phyloP scores from a whole-genome alignment of 2,329 filamentous ascomycete species.

The Diaporthe citriasiana region DNA sequence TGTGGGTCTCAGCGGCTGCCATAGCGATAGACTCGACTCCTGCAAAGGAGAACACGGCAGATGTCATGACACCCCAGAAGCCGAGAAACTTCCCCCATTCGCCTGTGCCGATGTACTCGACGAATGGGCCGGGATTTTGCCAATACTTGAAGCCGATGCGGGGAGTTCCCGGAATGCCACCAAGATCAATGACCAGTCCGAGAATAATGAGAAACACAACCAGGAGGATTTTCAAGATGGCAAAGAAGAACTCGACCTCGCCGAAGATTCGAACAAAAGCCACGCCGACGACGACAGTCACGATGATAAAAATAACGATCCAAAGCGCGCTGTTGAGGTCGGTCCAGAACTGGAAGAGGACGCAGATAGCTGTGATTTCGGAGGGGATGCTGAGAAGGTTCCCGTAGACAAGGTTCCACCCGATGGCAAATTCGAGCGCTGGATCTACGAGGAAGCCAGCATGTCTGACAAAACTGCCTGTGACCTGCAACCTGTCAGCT shows the following conservation, averaged over 20 bases:
- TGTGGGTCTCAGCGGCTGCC: slow-evolving; percentile 68
- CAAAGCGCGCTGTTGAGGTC: slow-evolving; percentile 67
- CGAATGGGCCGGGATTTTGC: slow-evolving; percentile 75
- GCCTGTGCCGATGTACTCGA: slow-evolving; percentile 72
- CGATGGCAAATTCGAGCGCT: slow-evolving; percentile 68
- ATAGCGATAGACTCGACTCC: slow-evolving; percentile 67
- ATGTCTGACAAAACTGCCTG: slow-evolving; percentile 73
- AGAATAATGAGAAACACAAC: slow-evolving; percentile 74
- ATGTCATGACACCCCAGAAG: slow-evolving; percentile 66
- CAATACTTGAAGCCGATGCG: slow-evolving; percentile 78
- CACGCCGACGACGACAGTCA: slow-evolving; percentile 70
- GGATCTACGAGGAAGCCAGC: slow-evolving; percentile 73
- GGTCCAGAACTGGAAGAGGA: slow-evolving; percentile 75
- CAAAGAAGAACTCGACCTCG: slow-evolving; percentile 69
- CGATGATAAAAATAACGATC: slow-evolving; percentile 65
- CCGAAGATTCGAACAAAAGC: slow-evolving; percentile 72
- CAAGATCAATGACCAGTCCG: slow-evolving; percentile 73
- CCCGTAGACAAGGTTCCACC: slow-evolving; percentile 69
- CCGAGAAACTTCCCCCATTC: slow-evolving; percentile 74
- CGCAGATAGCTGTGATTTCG: slow-evolving; percentile 74
- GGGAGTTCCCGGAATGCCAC: slow-evolving; percentile 70
- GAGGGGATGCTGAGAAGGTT: slow-evolving; percentile 68
- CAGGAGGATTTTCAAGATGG: slow-evolving; percentile 70
- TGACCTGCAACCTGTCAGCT: slow-evolving; percentile 52
- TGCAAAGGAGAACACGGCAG: slow-evolving; percentile 61